These are phyloP conservation scores for Chaetomiaceae sp. DNA, from an alignment of 2,329 filamentous ascomycete genomes.

Conservation along the genomic window DNA sequence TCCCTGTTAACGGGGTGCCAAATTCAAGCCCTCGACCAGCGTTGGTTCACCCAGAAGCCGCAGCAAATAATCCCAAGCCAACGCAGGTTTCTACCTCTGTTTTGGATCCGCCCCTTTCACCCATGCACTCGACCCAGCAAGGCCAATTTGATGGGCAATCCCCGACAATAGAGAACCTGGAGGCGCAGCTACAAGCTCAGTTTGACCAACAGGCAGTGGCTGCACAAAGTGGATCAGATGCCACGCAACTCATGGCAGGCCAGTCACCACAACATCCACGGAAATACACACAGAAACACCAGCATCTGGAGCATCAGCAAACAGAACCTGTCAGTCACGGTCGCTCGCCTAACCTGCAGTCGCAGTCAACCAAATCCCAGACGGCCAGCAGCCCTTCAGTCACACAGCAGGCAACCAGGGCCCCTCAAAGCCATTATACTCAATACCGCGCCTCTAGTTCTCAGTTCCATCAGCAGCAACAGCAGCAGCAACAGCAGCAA, in stretches of 20 bases:
- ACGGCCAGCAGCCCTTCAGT: constrained; percentile 17
- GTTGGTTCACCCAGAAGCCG: neutral
- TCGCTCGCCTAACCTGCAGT: constrained; percentile 20
- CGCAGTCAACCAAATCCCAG: constrained; percentile 23
- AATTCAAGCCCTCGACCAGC: neutral
- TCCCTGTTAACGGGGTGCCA: neutral
- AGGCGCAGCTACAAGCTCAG: constrained; percentile 29
- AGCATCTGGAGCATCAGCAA: constrained; percentile 25
- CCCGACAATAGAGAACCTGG: constrained; percentile 27
- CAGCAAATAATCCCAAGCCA: constrained; percentile 1
- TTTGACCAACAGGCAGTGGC: constrained; percentile 24
- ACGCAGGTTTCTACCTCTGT: constrained; percentile 11
- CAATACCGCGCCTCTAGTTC: constrained; percentile 19
- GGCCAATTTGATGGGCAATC: constrained; percentile 26
- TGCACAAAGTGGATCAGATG: constrained; percentile 17
- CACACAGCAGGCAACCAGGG: constrained; percentile 23
- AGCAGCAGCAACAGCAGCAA: constrained; percentile 25
- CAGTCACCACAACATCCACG: constrained; percentile 20
- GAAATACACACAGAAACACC: constrained; percentile 13
- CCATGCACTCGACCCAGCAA: constrained; percentile 22
- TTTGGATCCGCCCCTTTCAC: constrained; percentile 15
- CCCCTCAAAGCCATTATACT: constrained; percentile 17
- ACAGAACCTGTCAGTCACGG: constrained; percentile 18
- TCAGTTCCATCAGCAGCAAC: constrained; percentile 22
- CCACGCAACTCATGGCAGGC: constrained; percentile 13